phyloP scores from a whole-genome alignment of 345 rosid genomes.

The Ricinus communis region DNA sequence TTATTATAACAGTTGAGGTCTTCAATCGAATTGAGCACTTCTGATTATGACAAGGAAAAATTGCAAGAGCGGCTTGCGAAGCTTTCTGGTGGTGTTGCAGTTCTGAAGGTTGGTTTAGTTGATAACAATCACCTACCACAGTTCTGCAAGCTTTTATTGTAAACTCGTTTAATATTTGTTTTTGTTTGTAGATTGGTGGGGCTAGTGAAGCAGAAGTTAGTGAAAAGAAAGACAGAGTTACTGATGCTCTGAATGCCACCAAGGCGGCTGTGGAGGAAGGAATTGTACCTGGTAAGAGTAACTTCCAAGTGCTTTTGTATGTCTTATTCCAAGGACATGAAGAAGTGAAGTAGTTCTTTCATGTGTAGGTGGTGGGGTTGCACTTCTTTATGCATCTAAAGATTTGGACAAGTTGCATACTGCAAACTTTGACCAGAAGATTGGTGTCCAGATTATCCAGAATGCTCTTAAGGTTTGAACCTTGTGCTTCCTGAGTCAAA shows the following conservation, averaged over 20 bases:
- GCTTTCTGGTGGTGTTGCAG: conserved; percentile 30
- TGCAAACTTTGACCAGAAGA: conserved; percentile 33
- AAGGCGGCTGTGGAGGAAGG: conserved; percentile 37
- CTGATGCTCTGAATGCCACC: conserved; percentile 35
- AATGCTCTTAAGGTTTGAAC: conserved; percentile 29
- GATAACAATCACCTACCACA: background rate
- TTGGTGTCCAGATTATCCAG: conserved; percentile 34
- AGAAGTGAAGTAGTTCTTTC: background rate
- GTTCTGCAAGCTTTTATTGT: background rate
- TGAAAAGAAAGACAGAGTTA: conserved; percentile 35
- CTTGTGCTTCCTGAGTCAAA: background rate
- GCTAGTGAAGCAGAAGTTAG: conserved; percentile 35
- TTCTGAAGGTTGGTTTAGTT: conserved; percentile 18
- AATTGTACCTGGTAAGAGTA: conserved; percentile 27
- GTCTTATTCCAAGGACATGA: background rate
- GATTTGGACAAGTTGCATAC: conserved; percentile 32
- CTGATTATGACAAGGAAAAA: conserved; percentile 32
- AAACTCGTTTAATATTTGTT: background rate
- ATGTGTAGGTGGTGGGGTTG: conserved; percentile 32
- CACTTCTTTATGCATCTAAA: conserved; percentile 32
- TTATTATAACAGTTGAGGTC: conserved; percentile 31
- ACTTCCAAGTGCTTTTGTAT: background rate
- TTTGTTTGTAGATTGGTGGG: conserved; percentile 28
- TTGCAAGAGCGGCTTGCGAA: conserved; percentile 27
- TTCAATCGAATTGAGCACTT: conserved; percentile 35